phyloP scores from a whole-genome alignment of 495 filamentous ascomycete genomes.

The Copromyces sp. region DNA sequence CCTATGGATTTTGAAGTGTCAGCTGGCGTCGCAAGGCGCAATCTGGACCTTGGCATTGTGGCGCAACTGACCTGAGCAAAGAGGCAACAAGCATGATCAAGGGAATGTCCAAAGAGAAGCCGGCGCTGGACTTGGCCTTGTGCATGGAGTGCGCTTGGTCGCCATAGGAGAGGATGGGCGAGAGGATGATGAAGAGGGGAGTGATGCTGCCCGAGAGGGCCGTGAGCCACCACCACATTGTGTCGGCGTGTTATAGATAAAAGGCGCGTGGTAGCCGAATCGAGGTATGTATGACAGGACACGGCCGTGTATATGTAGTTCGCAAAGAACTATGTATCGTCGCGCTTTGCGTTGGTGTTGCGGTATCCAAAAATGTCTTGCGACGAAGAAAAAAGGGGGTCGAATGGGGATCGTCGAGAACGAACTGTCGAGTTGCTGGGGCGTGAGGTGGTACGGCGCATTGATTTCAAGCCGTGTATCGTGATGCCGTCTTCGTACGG shows the following conservation, averaged over 20 bases:
- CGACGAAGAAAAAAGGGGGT: background rate
- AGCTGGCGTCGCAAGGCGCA: slow-evolving; percentile 4
- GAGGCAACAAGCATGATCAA: slow-evolving; percentile 96
- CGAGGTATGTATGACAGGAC: background rate
- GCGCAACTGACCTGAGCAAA: slow-evolving; percentile 61
- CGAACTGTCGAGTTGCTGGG: background rate
- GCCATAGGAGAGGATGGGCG: slow-evolving; percentile 76
- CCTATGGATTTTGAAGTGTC: slow-evolving; percentile 30
- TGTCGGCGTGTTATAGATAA: background rate
- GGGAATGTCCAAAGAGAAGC: slow-evolving; percentile 83
- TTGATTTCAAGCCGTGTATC: background rate
- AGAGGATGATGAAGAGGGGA: slow-evolving; percentile 58
- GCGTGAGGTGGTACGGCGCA: background rate
- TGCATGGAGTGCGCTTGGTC: slow-evolving; percentile 92
- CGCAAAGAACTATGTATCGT: background rate
- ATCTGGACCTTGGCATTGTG: background rate
- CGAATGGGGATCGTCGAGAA: background rate
- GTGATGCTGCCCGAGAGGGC: slow-evolving; percentile 40
- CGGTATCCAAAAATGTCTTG: background rate
- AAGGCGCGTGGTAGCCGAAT: background rate
- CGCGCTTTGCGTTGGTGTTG: background rate
- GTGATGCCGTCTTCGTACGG: background rate
- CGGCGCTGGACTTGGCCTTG: slow-evolving; percentile 66
- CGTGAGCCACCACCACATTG: slow-evolving; percentile 22
- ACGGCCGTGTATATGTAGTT: background rate